Evolutionary conservation across 2,329 filamentous ascomycete species (phyloP), one percentile per base, ranked within the genome.

Genomic region (Ceratocystiopsis minuta): DNA sequence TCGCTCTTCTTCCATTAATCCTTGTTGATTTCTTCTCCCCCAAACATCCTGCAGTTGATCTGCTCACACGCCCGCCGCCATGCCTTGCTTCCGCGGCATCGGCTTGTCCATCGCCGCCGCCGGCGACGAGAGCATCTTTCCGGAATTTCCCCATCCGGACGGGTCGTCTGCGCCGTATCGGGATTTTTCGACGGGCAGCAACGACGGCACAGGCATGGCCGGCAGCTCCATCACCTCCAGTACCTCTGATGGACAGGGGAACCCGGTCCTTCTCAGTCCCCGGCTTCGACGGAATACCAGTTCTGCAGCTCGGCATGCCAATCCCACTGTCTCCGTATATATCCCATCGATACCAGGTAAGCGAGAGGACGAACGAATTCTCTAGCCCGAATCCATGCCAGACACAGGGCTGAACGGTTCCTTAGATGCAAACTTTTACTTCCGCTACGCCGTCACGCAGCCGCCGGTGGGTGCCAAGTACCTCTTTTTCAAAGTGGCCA

Each of bases 131-230:
- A 54, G 56, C 3, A 49, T 55, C 11, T 58, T 75, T 3, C 63
- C 64, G 14, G 71, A 76, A 50, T 73, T 68, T 49, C 65, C 67
- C 16, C 68, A 74, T 46, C 68, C 68, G 0, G 67, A 72, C 39
- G 61, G 59, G 39, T 63, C 64, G 0, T 68, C 64, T 15, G 58
- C 64, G 36, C 54, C 51, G 3, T 56, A 63, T 10, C 24, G 24
- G 7, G 11, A 28, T 6, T 28, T 6, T 10, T 28, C 24, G 4
- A 9, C 7, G 11, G 24, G 11, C 24, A 28, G 11, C 24, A 28
- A 10, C 20, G 43, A 54, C 37, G 50, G n/a, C n/a, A n/a, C n/a
- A n/a, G n/a, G n/a, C n/a, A n/a, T n/a, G n/a, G n/a, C 49, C 16
- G 49, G 36, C 33, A 39, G 37, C 13, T 16, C 31, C 9, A 37